Conservation (phyloP, 202 grass and related monocot genomes). For the Tripidium arundinaceum region DNA sequence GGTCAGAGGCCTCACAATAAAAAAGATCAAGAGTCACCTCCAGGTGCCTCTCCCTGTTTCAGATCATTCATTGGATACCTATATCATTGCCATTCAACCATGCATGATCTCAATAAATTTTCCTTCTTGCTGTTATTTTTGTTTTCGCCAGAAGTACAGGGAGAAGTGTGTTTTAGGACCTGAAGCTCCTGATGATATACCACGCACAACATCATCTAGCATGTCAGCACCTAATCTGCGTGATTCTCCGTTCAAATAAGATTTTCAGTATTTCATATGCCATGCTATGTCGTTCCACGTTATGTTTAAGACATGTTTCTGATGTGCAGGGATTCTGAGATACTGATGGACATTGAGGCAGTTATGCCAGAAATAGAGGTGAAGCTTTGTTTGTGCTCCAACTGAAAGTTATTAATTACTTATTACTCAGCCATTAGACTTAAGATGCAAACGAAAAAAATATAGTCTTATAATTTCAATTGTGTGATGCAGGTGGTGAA, state of each 20-base stretch:
- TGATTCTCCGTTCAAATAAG: background rate
- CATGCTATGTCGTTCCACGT: background rate
- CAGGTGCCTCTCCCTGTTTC: constrained; percentile 29
- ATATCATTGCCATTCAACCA: background rate
- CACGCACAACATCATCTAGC: constrained; percentile 6
- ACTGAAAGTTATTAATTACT: background rate
- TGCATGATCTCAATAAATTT: background rate
- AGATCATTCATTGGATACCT: background rate
- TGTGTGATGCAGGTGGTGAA: constrained; percentile 7
- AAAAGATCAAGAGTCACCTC: constrained; percentile 56
- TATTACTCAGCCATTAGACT: background rate
- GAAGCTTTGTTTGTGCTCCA: background rate
- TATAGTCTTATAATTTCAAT: background rate
- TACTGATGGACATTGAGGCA: constrained; percentile 1
- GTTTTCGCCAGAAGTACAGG: constrained; percentile 29
- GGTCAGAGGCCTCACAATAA: constrained; percentile 30
- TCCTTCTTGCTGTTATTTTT: background rate
- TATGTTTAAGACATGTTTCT: constrained; percentile 6
- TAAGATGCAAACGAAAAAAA: background rate
- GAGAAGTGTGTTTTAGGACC: constrained; percentile 10
- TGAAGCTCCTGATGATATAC: background rate
- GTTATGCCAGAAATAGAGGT: constrained; percentile 26
- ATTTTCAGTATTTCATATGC: background rate
- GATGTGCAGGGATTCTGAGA: constrained; percentile 24
- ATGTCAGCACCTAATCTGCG: constrained; percentile 7